Percentiles rank a stretch among this genome's conserved stretches.
These are phyloP conservation scores for Cyclotella kingstonii DNA, from an alignment of 108 stramenopile genomes.

Conservation along the genomic window DNA sequence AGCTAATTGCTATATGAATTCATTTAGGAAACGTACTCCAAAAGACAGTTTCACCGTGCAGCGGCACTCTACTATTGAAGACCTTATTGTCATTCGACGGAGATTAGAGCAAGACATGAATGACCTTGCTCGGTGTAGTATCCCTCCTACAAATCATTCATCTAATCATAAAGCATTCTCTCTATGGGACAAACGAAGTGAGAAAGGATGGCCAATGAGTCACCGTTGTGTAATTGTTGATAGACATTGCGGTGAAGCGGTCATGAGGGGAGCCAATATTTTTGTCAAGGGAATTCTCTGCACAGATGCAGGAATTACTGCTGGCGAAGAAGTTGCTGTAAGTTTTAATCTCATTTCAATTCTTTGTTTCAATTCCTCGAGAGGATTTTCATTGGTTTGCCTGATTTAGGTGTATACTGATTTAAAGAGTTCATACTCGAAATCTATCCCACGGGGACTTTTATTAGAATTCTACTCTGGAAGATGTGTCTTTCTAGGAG, in stretches of 20 bases:
- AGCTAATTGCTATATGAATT: too few species aligned
- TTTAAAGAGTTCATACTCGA: conserved; percentile 16
- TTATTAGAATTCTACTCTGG: conserved; percentile 50
- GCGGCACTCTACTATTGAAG: conserved; percentile 16
- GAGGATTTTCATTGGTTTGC: too few species aligned
- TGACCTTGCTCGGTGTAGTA: background rate
- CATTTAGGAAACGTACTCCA: background rate
- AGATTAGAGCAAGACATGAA: background rate
- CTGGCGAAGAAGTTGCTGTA: conserved; percentile 61
- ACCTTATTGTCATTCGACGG: conserved; percentile 17
- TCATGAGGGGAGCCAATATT: conserved; percentile 70
- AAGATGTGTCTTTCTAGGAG: conserved; percentile 64
- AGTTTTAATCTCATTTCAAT: background rate
- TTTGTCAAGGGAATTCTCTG: conserved; percentile 68
- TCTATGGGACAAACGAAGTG: conserved; percentile 23
- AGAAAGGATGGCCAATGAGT: conserved; percentile 64
- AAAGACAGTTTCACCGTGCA: conserved; percentile 2
- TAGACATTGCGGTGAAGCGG: conserved; percentile 78
- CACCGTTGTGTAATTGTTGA: conserved; percentile 58
- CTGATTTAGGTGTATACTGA: conserved; percentile 32
- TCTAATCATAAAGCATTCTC: conserved; percentile 15
- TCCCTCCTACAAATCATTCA: background rate
- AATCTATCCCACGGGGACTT: conserved; percentile 40
- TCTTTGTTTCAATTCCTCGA: too few species aligned
- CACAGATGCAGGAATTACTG: conserved; percentile 55